phyloP scores from a whole-genome alignment of 139 green algal genomes.

The Tetradesmus obliquus region DNA sequence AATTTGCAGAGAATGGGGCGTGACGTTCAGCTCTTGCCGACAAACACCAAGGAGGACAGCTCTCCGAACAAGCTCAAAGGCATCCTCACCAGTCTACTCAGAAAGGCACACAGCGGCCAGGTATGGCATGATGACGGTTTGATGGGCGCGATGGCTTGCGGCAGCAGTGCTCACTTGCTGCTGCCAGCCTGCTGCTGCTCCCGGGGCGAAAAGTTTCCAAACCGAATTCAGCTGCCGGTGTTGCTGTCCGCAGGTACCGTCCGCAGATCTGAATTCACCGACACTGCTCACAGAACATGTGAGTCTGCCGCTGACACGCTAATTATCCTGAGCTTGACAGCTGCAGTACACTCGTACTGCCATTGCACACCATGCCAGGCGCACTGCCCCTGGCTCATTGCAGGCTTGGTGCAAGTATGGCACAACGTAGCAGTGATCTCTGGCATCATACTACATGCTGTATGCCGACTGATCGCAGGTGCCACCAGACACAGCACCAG shows the following conservation, averaged over 20 bases:
- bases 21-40: neutral
- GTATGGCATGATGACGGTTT: neutral
- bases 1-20: neutral
- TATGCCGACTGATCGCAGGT: neutral
- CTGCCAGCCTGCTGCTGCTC: neutral
- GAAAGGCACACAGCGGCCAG: neutral
- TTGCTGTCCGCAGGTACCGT: neutral
- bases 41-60: neutral
- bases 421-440: too few species aligned
- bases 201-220: neutral
- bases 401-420: too few species aligned
- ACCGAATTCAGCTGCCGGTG: neutral
- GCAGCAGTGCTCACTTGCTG: neutral
- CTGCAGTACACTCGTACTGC: neutral
- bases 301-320: neutral
- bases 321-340: neutral
- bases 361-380: neutral
- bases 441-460: neutral
- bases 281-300: neutral
- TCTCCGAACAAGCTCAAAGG: constrained; percentile 18
- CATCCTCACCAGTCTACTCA: constrained; percentile 6
- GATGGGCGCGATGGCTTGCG: neutral
- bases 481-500: neutral
- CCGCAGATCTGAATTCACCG: neutral
- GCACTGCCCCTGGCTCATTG: neutral